A percentile compares a stretch with the other conserved stretches of the same genome.
Conservation (phyloP, 2,329 filamentous ascomycete genomes). For the Trichoderma sp. region DNA sequence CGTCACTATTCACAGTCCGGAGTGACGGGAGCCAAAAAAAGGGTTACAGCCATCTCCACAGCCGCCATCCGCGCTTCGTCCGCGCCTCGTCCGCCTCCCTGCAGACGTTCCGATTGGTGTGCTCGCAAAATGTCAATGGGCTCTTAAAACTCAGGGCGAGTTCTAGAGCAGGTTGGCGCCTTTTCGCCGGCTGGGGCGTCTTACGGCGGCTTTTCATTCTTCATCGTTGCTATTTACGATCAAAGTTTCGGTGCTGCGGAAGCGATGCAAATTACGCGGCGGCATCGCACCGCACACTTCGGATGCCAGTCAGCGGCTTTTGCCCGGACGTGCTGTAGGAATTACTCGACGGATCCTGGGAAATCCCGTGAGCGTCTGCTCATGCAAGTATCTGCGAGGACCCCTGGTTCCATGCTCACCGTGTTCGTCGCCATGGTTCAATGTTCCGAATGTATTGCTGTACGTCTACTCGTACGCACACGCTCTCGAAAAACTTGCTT, state of each 20-base stretch:
- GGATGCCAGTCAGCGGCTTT: not conserved
- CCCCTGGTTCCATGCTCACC: not conserved
- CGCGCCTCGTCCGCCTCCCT: not conserved
- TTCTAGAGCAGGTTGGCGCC: not conserved
- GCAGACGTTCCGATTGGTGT: slow-evolving; percentile 16
- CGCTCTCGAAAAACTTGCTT: not conserved
- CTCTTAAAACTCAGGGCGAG: not conserved
- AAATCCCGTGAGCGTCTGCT: slow-evolving; percentile 9
- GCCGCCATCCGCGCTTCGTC: not conserved
- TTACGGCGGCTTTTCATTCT: not conserved
- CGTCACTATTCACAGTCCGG: slow-evolving; percentile 5
- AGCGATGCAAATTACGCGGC: not conserved
- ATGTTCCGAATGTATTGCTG: not conserved
- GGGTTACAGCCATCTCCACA: slow-evolving; percentile 10
- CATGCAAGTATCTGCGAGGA: slow-evolving; percentile 10
- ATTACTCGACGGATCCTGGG: not conserved
- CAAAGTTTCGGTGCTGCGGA: not conserved
- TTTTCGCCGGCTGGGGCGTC: not conserved
- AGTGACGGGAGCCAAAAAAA: not conserved
- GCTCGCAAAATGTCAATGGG: not conserved
- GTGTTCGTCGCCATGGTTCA: not conserved
- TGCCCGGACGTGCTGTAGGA: not conserved
- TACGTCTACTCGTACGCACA: not conserved
- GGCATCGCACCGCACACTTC: not conserved
- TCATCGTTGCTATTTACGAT: not conserved